Base-by-base conservation (phyloP, 2,329 filamentous ascomycete genomes). In the Aulographum hederae region DNA sequence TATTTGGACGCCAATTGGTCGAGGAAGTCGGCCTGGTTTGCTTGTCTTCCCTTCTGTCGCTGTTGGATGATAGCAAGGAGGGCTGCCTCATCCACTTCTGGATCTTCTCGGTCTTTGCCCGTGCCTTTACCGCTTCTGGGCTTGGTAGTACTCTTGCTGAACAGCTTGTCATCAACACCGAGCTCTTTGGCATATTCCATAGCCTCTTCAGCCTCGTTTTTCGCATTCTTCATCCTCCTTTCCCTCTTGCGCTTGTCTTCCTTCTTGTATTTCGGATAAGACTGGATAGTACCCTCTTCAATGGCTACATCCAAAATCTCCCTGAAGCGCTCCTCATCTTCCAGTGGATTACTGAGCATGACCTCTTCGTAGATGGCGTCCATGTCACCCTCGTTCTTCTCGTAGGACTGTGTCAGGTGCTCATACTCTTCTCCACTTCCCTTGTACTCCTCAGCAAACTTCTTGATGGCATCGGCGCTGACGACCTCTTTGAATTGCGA, bases 261-360 rank as follows among this genome's bases (percentile, higher is more conserved):
- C 17, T 74, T 65, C 2, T 68, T 69, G 48, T 91, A 98, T 4
- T 65, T 64, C 14, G 65, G 57, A 50, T 73, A 85, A 0, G 60
- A 58, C 27, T 73, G 54, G 0, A 91, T 75, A 23, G 79, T 69
- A 2, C 70, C 69, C 3, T 58, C 63, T 21, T 64, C 60, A 45
- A 98, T 89, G 3, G 84, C 89, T 21, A 71, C 63, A 46, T 92
- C 71, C 33, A 98, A 82, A 28, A 92, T 80, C 12, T 47, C 54
- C 11, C 81, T 67, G 55, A 93, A 94, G 6, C 89, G 66, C 33
- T 78, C 74, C 43, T 98, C 89, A 42, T 98, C 89, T 33, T 78
- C 72, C 2, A 82, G 48, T 6, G 84, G 73, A 46, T 86, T 68
- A 43, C 81, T 91, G 28, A 94, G 64, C 73, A 98, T 92, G 26